These are phyloP conservation scores for Vitis vinifera DNA, from an alignment of 164 flowering plant genomes.

Conservation along the genomic window ASM3070453v1 NC_081819.1:23418001-23418500, in stretches of 20 bases:
- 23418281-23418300: background rate
- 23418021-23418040: no score
- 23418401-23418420: conserved; percentile 99
- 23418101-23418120: no score
- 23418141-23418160: no score
- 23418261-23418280: background rate
- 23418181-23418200: no score
- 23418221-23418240: background rate
- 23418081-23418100: no score
- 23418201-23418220: background rate
- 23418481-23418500: conserved; percentile 93
- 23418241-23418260: background rate
- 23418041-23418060: no score
- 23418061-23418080: no score
- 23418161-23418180: no score
- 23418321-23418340: background rate
- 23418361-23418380: conserved; percentile 99
- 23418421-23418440: conserved; percentile 98
- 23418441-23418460: conserved; percentile 95
- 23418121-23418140: no score
- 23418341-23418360: conserved; percentile 55
- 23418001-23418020: no score
- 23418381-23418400: conserved; percentile 99
- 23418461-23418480: conserved; percentile 97
- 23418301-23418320: background rate